Conservation (phyloP, 2,329 filamentous ascomycete genomes). For the Colletotrichum echinochloae region DNA sequence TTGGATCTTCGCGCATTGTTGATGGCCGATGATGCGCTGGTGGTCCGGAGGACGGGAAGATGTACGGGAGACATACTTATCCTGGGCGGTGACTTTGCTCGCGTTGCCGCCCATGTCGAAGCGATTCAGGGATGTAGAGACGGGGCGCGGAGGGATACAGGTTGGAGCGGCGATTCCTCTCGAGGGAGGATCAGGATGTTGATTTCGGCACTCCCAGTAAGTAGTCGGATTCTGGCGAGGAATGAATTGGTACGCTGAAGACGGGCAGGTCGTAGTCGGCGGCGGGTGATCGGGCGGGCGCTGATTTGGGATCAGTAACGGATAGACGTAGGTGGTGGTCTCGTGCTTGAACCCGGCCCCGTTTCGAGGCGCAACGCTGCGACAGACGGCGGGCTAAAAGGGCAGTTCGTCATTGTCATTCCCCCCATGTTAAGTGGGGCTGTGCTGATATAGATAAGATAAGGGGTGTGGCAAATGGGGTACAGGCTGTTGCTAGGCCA, state of each 20-base stretch:
- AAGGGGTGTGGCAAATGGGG: not conserved
- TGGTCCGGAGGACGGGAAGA: not conserved
- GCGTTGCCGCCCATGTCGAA: slow-evolving; percentile 64
- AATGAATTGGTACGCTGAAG: not conserved
- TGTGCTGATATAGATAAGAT: slow-evolving; percentile 22
- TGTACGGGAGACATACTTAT: slow-evolving; percentile 73
- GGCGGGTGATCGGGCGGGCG: slow-evolving; percentile 21
- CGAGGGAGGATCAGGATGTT: not conserved
- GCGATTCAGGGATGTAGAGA: not conserved
- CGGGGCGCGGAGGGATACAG: not conserved
- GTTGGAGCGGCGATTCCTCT: not conserved
- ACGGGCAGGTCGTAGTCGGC: slow-evolving; percentile 22
- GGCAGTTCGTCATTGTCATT: slow-evolving; percentile 17
- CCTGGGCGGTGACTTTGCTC: slow-evolving; percentile 77
- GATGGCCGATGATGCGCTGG: not conserved
- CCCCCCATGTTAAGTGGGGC: slow-evolving; percentile 10
- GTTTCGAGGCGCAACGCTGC: slow-evolving; percentile 37
- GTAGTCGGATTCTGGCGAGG: not conserved
- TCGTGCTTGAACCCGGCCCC: slow-evolving; percentile 31
- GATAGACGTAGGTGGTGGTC: slow-evolving; percentile 11
- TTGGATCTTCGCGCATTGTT: slow-evolving; percentile 35
- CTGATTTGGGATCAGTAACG: slow-evolving; percentile 15
- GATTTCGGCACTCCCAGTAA: not conserved
- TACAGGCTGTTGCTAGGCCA: slow-evolving; percentile 1
- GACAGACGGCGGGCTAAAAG: slow-evolving; percentile 3